Evolutionary conservation across 2,329 filamentous ascomycete genomes (phyloP), one percentile per base, ranked within the genome.

Genomic region (Colletotrichum plurivorum): DNA sequence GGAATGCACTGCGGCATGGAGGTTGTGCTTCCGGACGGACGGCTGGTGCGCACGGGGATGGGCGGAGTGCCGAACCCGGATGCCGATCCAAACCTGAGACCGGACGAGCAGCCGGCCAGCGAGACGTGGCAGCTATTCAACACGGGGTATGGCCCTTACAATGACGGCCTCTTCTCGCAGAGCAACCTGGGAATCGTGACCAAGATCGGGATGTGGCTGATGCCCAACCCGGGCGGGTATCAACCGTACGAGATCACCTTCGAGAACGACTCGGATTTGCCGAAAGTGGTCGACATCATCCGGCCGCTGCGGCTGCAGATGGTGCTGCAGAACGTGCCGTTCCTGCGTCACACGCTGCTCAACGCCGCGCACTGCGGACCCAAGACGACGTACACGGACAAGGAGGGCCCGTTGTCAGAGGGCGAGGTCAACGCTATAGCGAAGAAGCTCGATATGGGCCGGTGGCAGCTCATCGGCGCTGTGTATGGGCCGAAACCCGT

Each of bases 121-220:
- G 78, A 80, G 61, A 79, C 76, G 9, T 83, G 82, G 81, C 82
- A 84, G 70, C 73, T 78, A 2, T 84, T 84, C 68, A 78, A 79
- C 4, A 80, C 78, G 49, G 82, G 82, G 0, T 83, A 81, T 66
- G 81, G 81, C 1, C 81, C 81, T 1, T 75, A 75, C 36, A 74
- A 75, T 16, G 78, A 80, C 25, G 82, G 83, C 2, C 80, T 87
- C 1, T 87, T 87, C 71, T 80, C 83, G 0, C 84, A 87, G 71
- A 84, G 81, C 1, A 86, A 86, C 58, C 81, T 84, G 10, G 84
- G 84, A 12, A 83, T 87, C 25, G 84, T 86, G 2, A 85, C 84
- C 4, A 87, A 87, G 75, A 85, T 87, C 78, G 85, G 85, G 0
- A 81, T 87, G 71, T 76, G 76, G 76, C 78, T 89, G 41, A 88